phyloP scores from a whole-genome alignment of 352 stramenopile species.

The Globisporangium nunn region DNA sequence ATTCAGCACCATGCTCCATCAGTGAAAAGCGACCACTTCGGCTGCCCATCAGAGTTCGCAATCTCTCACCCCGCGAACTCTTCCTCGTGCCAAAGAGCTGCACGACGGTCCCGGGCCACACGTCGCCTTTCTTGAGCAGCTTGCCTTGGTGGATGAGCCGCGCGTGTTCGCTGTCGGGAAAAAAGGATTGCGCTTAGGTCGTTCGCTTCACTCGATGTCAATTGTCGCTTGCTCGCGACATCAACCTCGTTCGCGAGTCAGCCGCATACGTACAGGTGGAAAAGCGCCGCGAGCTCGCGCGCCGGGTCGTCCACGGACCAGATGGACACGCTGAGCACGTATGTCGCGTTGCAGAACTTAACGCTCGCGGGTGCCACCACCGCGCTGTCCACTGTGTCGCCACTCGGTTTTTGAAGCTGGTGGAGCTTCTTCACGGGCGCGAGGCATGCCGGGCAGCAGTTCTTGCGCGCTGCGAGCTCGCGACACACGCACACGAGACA shows the following conservation, averaged over 20 bases:
- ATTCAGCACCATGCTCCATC: background rate
- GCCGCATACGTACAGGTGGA: conserved; percentile 49
- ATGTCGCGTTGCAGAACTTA: conserved; percentile 78
- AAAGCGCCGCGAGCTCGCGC: conserved; percentile 50
- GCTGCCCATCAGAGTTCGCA: background rate
- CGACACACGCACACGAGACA: conserved; percentile 63
- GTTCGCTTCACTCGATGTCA: too few relatives aligned
- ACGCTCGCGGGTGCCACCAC: conserved; percentile 40
- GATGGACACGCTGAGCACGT: conserved; percentile 73
- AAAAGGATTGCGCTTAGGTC: too few relatives aligned
- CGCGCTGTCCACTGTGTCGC: background rate
- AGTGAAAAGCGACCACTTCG: too few relatives aligned
- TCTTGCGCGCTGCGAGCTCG: conserved; percentile 43
- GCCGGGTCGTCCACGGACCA: conserved; percentile 70
- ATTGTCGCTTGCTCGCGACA: background rate
- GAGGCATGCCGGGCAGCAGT: conserved; percentile 62
- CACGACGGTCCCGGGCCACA: conserved; percentile 74
- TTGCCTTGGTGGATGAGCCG: conserved; percentile 74
- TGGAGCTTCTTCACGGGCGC: conserved; percentile 47
- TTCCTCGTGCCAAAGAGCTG: conserved; percentile 78
- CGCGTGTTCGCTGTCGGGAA: conserved; percentile 43
- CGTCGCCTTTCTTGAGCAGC: conserved; percentile 73
- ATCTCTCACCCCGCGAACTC: conserved; percentile 2
- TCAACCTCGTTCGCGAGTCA: background rate
- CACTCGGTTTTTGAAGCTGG: conserved; percentile 24